Percentiles rank a stretch among this genome's conserved stretches.
phyloP scores from a whole-genome alignment of 768 basidiomycete genomes.

The Pleurotus djamor region DNA sequence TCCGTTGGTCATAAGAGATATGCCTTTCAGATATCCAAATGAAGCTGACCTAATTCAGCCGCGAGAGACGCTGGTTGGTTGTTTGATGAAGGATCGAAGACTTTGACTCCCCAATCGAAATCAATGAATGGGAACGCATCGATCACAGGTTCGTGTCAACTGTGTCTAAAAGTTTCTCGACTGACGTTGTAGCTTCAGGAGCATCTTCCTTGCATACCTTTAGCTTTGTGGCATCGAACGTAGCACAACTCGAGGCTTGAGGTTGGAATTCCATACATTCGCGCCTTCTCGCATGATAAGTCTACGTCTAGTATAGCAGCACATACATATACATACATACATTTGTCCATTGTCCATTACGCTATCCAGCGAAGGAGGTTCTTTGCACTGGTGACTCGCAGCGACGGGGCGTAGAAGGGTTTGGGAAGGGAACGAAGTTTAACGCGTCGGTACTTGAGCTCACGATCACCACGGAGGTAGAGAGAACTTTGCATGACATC shows the following conservation, averaged over 20 bases:
- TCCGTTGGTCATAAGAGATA: constrained; percentile 13
- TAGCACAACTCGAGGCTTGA: constrained; percentile 44
- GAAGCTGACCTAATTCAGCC: constrained; percentile 22
- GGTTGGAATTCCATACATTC: neutral
- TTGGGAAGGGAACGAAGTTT: constrained; percentile 11
- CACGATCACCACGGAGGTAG: constrained; percentile 10
- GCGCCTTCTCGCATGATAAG: no score
- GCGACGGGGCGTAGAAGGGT: constrained; percentile 16
- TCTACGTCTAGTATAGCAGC: no score
- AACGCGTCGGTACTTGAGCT: constrained; percentile 1
- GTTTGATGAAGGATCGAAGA: constrained; percentile 43
- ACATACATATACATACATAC: no score
- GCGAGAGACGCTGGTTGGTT: constrained; percentile 46
- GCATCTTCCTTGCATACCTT: constrained; percentile 18
- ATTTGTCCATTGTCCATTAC: neutral
- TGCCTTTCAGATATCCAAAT: no score
- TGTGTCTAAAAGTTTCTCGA: neutral
- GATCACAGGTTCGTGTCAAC: constrained; percentile 7
- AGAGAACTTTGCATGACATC: constrained; percentile 11
- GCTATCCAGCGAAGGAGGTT: constrained; percentile 9
- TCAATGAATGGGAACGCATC: neutral
- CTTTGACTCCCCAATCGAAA: constrained; percentile 36
- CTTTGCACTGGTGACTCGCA: constrained; percentile 7
- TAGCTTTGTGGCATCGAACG: constrained; percentile 44
- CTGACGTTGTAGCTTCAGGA: constrained; percentile 2